Conservation (phyloP, 202 grass and related monocot genomes). For the Panicum hallii region DNA sequence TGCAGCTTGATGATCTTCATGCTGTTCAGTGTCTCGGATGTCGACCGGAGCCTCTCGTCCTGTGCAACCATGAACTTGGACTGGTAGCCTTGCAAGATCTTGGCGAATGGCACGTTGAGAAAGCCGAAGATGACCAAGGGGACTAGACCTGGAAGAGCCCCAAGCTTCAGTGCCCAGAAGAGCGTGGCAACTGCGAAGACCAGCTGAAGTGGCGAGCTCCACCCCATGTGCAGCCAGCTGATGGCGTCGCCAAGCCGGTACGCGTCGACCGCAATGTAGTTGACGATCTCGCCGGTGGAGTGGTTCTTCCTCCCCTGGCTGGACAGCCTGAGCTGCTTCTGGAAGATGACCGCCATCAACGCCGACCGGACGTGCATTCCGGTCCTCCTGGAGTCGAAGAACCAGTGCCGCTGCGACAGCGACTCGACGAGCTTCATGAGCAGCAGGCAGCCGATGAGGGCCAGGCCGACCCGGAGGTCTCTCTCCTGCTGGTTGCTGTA, state of each 20-base stretch:
- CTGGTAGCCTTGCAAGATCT: slow-evolving; percentile 72
- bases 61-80: slow-evolving; percentile 87
- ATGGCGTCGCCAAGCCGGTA: slow-evolving; percentile 85
- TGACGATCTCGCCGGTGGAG: slow-evolving; percentile 79
- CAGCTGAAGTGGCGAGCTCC: slow-evolving; percentile 77
- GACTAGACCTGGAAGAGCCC: slow-evolving; percentile 77
- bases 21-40: slow-evolving; percentile 83
- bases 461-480: slow-evolving; percentile 48
- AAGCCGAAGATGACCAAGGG: slow-evolving; percentile 73
- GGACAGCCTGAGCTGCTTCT: slow-evolving; percentile 85
- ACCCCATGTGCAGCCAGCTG: slow-evolving; percentile 87
- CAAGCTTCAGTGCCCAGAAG: slow-evolving; percentile 76
- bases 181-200: slow-evolving; percentile 60
- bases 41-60: slow-evolving; percentile 75
- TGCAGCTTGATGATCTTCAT: slow-evolving; percentile 99
- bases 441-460: slow-evolving; percentile 62
- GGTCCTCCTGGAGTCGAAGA: slow-evolving; percentile 71
- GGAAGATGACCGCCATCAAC: slow-evolving; percentile 76
- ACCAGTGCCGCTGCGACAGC: slow-evolving; percentile 84
- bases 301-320: slow-evolving; percentile 74
- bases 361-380: slow-evolving; percentile 86
- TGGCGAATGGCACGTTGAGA: slow-evolving; percentile 85
- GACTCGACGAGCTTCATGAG: slow-evolving; percentile 75
- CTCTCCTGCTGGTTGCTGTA: slow-evolving; percentile 61
- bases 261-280: slow-evolving; percentile 87